Conservation (phyloP, 1,139 yeast genomes). For the Sugiyamaella paludigena region DNA sequence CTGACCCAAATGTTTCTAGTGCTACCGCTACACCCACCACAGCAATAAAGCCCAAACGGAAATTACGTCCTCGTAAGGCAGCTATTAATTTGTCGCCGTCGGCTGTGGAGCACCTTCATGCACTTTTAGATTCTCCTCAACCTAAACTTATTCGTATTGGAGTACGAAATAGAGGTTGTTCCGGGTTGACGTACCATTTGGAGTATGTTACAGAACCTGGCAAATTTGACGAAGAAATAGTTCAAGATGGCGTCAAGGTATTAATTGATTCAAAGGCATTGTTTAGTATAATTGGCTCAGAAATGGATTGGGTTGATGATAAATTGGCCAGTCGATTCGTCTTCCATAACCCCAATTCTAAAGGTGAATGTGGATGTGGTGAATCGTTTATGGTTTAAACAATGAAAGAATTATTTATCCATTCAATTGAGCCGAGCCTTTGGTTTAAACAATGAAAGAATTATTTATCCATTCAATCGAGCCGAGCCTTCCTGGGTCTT, state of each 20-base stretch:
- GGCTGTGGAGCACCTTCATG: constrained; percentile 69
- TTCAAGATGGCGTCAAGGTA: constrained; percentile 88
- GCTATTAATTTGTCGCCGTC: constrained; percentile 72
- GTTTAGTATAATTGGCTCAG: constrained; percentile 92
- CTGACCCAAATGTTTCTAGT: too few species aligned
- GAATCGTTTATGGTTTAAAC: constrained; percentile 90
- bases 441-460: constrained; percentile 54
- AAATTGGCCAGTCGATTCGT: constrained; percentile 85
- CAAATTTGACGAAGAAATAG: constrained; percentile 85
- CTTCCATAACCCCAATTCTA: constrained; percentile 91
- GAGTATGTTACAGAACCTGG: constrained; percentile 89
- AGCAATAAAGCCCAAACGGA: constrained; percentile 47
- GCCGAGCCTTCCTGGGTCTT: too few species aligned
- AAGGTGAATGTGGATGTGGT: constrained; percentile 98
- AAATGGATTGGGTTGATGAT: constrained; percentile 98
- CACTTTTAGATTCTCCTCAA: constrained; percentile 70
- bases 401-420: neutral
- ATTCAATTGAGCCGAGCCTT: too few species aligned
- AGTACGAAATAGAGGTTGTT: constrained; percentile 94
- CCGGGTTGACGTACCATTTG: constrained; percentile 87
- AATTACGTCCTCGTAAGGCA: constrained; percentile 81
- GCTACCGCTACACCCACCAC: constrained; percentile 7
- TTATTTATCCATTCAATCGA: too few species aligned
- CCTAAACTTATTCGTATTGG: constrained; percentile 91
- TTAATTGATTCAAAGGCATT: constrained; percentile 93